Evolutionary conservation across 2,329 filamentous ascomycete genomes (phyloP), one percentile per base, ranked within the genome.

Genomic region (Neofusicoccum sp.): DNA sequence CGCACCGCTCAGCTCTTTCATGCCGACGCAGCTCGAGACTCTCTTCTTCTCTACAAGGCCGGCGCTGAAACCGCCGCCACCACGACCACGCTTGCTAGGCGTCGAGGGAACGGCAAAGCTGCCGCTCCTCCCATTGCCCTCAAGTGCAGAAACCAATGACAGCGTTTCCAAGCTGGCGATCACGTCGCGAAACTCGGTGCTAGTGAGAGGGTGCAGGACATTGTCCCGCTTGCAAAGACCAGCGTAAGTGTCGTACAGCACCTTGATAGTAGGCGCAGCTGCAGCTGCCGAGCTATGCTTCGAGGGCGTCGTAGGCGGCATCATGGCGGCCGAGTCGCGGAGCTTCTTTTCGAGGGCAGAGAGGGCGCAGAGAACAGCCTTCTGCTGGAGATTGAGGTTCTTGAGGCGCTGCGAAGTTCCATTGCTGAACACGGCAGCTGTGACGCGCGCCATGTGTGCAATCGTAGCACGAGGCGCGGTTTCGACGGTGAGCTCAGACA

Each of bases 131-230:
- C 86, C 78, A 47, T 85, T 74, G 67, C 78, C 80, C 84, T 92
- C 73, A 79, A 91, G 71, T 78, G 89, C 77, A 74, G 89, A 83
- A 5, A 97, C 84, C 28, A 98, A 80, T 1, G 92, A 93, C 50
- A 97, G 79, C 0, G 93, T 95, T 79, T 99, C 95, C 59, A 99
- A 78, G 69, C 92, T 96, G 39, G 90, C 88, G 22, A 97, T 83
- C 4, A 99, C 93, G 76, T 99, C 95, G 64, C 93, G 87, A 76
- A 99, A 99, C 76, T 99, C 95, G 4, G 92, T 95, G 71, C 87
- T 90, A 1, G 92, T 95, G 2, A 99, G 85, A 0, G 94, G 91
- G 68, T 97, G 93, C 2, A 99, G 84, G 8, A 96, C 83, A n/a
- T 93, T 91, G 71, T 98, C 94, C 39, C 87, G 86, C 64, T 87